Conservation (phyloP, 2,329 filamentous ascomycete genomes). For the Dothiorella sarmentorum region DNA sequence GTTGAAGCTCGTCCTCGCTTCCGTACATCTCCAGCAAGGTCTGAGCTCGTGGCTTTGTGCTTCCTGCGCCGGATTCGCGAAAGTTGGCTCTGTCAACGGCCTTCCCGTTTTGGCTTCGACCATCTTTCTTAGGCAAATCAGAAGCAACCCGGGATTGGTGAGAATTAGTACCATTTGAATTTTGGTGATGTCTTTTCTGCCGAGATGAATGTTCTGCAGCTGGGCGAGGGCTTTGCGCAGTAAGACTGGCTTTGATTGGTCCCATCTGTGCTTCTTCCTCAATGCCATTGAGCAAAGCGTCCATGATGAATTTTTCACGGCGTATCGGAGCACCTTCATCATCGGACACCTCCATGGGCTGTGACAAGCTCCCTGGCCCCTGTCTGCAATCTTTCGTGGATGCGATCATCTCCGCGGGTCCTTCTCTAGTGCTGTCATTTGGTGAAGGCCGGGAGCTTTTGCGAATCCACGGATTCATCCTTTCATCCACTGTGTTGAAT, state of each 20-base stretch:
- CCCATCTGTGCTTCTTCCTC: neutral
- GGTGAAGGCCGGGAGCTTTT: neutral
- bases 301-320: neutral
- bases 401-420: neutral
- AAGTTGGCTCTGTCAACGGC: too few species aligned
- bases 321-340: neutral
- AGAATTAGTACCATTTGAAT: neutral
- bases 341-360: neutral
- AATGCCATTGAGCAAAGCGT: neutral
- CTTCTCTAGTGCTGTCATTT: neutral
- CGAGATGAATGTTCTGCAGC: neutral
- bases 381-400: neutral
- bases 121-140: neutral
- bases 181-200: neutral
- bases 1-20: neutral
- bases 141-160: neutral
- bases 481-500: neutral
- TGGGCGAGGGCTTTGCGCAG: neutral
- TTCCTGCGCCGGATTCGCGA: neutral
- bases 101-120: neutral
- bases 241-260: neutral
- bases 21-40: neutral
- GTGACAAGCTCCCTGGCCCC: neutral
- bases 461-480: neutral
- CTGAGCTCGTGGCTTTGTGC: neutral